Base-by-base conservation (phyloP, 352 stramenopile species). In the Sclerospora graminicola region DNA sequence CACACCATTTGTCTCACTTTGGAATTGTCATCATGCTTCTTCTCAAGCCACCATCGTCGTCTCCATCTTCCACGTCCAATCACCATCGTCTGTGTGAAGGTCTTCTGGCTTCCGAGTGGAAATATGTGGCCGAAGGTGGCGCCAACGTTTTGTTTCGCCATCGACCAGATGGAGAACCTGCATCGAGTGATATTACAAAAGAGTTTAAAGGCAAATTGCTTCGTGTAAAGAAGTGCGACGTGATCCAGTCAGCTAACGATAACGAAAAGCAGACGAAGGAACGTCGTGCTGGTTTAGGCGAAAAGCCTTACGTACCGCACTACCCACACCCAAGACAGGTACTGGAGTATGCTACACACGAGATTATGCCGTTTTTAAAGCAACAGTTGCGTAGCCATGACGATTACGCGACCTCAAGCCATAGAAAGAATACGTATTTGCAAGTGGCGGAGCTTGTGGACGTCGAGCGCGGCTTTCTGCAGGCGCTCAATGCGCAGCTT, bases 131-230 rank as follows among this genome's bases (percentile, higher is more conserved):
- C 5, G 82, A 94, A 41, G 82, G 82, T 24, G 82, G 78, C 45
- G 80, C 82, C 8, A 94, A 94, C 60, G 74, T 94, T 26, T 53
- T 90, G 8, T 89, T 89, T 51, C 78, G 80, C 8, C 81, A 92
- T 51, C 61, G 77, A 18, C 70, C 70, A 27, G 26, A 38, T n/a
- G 15, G 16, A 13, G 21, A 37, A 9, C 15, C 48, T 1, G 39
- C 48, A 9, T 52, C 44, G 8, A 55, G 48, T 31, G 47, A 41
- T 14, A 34, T 55, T 1, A 53, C 58, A 1, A 32, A 32, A 9
- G 54, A 66, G 10, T 87, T 94, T 21, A 68, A 74, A 16, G 80
- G 78, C 9, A 84, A 82, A 43, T 51, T 94, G 16, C 56, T 94
- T 47, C 80, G 82, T 33, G 72, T 94, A 6, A 89, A 89, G 57